Evolutionary conservation across 371 early-diverging fungal genomes (phyloP).

Genomic region (Amoeboaphelidium protococcarum): DNA sequence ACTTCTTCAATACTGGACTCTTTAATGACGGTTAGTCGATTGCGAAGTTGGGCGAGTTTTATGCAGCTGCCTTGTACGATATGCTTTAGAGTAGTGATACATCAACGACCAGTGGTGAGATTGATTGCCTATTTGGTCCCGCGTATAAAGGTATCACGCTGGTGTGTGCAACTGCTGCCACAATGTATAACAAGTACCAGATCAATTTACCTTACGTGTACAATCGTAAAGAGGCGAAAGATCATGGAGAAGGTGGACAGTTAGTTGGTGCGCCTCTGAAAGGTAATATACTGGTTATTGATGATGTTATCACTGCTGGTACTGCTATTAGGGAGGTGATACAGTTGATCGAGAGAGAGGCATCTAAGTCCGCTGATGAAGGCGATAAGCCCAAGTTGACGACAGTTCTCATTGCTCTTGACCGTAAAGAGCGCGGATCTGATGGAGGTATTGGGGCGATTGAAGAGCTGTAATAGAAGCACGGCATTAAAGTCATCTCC

Average conservation of each 20-base stretch:
- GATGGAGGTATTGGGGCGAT: too few species aligned
- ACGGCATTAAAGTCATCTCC: too few species aligned
- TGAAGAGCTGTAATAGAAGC: too few species aligned
- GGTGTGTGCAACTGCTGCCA: neutral
- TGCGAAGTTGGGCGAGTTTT: slow-evolving; percentile 52
- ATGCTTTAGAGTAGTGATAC: neutral
- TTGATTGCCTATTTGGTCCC: slow-evolving; percentile 72
- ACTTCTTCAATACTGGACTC: slow-evolving; percentile 88
- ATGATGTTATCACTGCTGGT: neutral
- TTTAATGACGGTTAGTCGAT: slow-evolving; percentile 70
- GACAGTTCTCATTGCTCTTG: too few species aligned
- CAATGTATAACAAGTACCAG: neutral
- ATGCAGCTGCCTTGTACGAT: slow-evolving; percentile 57
- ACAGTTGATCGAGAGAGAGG: too few species aligned
- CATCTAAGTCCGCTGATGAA: too few species aligned
- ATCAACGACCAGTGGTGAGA: too few species aligned
- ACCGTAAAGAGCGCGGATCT: too few species aligned
- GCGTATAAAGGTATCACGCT: slow-evolving; percentile 87
- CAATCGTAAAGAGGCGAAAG: neutral
- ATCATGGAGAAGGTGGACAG: neutral
- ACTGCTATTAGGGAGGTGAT: neutral
- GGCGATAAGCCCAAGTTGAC: too few species aligned
- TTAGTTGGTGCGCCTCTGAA: neutral
- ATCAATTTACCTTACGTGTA: neutral
- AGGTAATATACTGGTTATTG: neutral